A percentile compares a stretch with the other conserved stretches of the same genome.
phyloP scores from a whole-genome alignment of 345 rosid genomes.

The Citrus hindsii region DNA sequence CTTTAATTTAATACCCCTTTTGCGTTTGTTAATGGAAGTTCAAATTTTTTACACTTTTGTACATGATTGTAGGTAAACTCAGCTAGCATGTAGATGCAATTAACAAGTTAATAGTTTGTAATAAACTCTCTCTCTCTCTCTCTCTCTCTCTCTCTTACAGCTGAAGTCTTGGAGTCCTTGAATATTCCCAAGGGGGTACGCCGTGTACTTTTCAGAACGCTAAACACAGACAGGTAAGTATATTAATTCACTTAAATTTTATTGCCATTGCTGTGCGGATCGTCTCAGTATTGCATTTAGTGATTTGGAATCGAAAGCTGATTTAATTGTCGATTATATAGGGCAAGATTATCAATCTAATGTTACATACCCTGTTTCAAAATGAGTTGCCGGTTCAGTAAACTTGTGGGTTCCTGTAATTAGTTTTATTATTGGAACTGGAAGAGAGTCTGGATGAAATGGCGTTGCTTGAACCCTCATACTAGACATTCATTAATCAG shows the following conservation, averaged over 20 bases:
- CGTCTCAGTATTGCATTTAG: neutral
- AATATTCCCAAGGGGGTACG: constrained; percentile 74
- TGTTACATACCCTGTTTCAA: neutral
- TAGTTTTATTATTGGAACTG: too few relatives aligned
- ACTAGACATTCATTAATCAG: neutral
- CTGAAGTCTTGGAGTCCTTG: constrained; percentile 80
- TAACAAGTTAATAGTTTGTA: too few relatives aligned
- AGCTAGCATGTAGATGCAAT: too few relatives aligned
- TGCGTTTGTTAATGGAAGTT: neutral
- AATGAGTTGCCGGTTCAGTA: neutral
- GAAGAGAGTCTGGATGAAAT: neutral
- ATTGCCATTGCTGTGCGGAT: neutral
- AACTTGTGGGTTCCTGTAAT: neutral
- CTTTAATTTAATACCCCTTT: neutral
- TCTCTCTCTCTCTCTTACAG: constrained; percentile 34
- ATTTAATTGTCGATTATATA: neutral
- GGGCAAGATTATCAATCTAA: neutral
- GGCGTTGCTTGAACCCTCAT: neutral
- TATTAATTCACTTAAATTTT: neutral
- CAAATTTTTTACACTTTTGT: neutral
- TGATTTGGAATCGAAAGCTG: neutral
- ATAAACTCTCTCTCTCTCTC: neutral
- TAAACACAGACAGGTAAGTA: constrained; percentile 73
- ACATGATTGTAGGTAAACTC: too few relatives aligned
- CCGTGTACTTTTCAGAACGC: constrained; percentile 82